Base-by-base conservation (phyloP, 495 filamentous ascomycete genomes). In the Penicillium coffeae region DNA sequence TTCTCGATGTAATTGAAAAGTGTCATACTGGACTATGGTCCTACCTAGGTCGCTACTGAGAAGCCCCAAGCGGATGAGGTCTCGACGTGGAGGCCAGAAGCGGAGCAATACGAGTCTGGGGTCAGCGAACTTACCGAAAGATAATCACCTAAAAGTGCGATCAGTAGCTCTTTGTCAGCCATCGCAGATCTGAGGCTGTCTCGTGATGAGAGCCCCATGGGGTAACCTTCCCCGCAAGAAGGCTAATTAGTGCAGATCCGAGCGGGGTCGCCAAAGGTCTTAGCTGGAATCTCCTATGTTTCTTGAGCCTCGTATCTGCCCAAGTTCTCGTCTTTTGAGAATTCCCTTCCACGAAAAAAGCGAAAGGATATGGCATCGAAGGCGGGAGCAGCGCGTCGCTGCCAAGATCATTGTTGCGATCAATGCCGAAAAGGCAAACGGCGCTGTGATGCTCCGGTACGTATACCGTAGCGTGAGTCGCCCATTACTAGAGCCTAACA, bases 381-480 rank as follows among this genome's bases (percentile, higher is more conserved):
- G 25, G 25, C 25, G 10, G 25, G 25, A 30, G 25, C 25, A 30
- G 5, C 34, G 19, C 54, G 57, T 19, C 50, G 56, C 39, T 61
- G 64, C 18, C 71, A 75, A 42, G 62, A 68, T 42, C 64, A 64
- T 38, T 70, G 67, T 42, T 75, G 72, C 44, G 72, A 75, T 42
- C 71, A 65, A 48, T 75, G 72, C 42, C 54, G 72, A 20, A 74
- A 71, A 42, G 68, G 68, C n/a, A 73, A 72, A 48, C 56, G 65
- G 42, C 68, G 63, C 20, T 75, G 72, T 45, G 68, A 75, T 51
- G 71, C 54, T 48, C 54, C 54, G 48, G 54, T 63, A 37, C 22
- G 50, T 54, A 6, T 42, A 38, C 32, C 13, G 16, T 0, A 8
- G 3, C 21, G 13, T 18, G 3, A 13, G 3, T 21, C 6, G 25